Conservation (phyloP, 2,329 filamentous ascomycete species). For the Penicillium corylophilum region DNA sequence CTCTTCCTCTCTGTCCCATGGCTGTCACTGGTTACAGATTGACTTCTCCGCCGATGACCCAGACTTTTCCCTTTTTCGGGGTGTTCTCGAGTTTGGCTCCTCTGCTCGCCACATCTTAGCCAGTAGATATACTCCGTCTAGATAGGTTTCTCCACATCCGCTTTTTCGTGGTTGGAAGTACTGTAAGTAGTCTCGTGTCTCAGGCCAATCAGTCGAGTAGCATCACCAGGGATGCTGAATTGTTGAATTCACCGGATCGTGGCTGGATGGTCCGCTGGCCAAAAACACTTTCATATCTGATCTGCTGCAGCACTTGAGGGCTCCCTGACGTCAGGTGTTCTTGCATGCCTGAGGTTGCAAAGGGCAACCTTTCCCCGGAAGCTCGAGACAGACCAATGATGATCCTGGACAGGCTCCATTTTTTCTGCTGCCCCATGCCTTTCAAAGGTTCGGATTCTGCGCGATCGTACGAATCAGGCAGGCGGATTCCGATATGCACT, state of each 20-base stretch:
- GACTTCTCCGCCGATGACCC: neutral
- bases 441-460: neutral
- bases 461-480: neutral
- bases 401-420: neutral
- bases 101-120: neutral
- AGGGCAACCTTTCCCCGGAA: neutral
- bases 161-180: neutral
- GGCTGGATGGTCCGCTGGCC: neutral
- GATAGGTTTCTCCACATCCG: neutral
- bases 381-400: neutral
- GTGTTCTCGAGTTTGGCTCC: neutral
- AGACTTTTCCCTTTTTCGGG: neutral
- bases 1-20: neutral
- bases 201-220: neutral
- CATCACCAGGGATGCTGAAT: neutral
- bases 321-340: slow-evolving; percentile 17
- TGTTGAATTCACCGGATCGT: neutral
- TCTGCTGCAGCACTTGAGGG: slow-evolving; percentile 3
- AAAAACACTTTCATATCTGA: neutral
- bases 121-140: neutral
- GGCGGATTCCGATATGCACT: too few relatives aligned
- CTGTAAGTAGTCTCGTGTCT: neutral
- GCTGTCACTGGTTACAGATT: slow-evolving; percentile 3
- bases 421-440: neutral
- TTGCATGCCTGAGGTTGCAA: slow-evolving; percentile 9